phyloP scores from a whole-genome alignment of 2,329 filamentous ascomycete genomes.

The Cladorrhinum sp. region DNA sequence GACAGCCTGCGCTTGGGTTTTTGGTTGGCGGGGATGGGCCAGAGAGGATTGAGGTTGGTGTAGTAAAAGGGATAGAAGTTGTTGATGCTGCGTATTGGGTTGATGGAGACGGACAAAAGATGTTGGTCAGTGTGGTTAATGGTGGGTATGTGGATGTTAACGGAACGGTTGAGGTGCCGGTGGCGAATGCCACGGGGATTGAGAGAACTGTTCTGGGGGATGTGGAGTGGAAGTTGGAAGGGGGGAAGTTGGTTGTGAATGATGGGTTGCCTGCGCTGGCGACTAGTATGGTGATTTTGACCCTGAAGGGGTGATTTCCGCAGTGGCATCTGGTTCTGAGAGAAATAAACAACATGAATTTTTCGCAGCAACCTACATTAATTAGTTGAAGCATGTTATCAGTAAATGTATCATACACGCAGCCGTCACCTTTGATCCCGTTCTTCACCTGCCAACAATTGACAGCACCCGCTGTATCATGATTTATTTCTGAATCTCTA shows the following conservation, averaged over 20 bases:
- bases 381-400: too few relatives aligned
- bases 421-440: too few relatives aligned
- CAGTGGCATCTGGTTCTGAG: too few relatives aligned
- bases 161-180: slow-evolving; percentile 18
- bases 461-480: too few relatives aligned
- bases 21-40: slow-evolving; percentile 34
- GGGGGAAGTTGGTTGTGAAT: slow-evolving; percentile 27
- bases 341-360: too few relatives aligned
- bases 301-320: slow-evolving; percentile 16
- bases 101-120: slow-evolving; percentile 15
- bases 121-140: slow-evolving; percentile 40
- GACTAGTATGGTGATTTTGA: slow-evolving; percentile 34
- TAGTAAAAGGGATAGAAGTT: slow-evolving; percentile 22
- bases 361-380: too few relatives aligned
- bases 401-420: too few relatives aligned
- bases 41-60: slow-evolving; percentile 13
- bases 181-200: slow-evolving; percentile 23
- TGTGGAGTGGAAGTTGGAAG: slow-evolving; percentile 28
- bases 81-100: slow-evolving; percentile 39
- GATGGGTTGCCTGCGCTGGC: slow-evolving; percentile 33
- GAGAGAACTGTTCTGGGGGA: slow-evolving; percentile 28
- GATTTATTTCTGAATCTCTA: too few relatives aligned
- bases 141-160: slow-evolving; percentile 26
- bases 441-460: too few relatives aligned
- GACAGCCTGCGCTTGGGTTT: slow-evolving; percentile 38